These are phyloP conservation scores for Aspergillus felis DNA, from an alignment of 2,329 filamentous ascomycete genomes.

Conservation along the genomic window DNA sequence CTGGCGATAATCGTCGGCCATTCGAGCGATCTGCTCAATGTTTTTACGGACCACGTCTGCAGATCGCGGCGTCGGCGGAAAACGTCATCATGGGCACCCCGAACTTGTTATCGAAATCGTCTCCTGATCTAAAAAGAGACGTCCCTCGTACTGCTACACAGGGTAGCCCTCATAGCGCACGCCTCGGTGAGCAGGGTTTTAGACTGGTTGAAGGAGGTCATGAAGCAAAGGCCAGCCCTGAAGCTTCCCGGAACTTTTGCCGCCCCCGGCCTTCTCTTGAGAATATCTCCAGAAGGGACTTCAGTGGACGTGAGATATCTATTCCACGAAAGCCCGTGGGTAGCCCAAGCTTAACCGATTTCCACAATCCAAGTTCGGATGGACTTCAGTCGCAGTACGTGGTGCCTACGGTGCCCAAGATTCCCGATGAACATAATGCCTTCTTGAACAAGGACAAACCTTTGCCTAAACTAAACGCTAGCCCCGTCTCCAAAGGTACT, in stretches of 20 bases:
- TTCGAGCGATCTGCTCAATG: slow-evolving; percentile 5
- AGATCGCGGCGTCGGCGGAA: slow-evolving; percentile 24
- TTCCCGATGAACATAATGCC: slow-evolving; percentile 2
- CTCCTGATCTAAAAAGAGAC: neutral
- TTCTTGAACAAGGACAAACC: neutral
- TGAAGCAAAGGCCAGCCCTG: neutral
- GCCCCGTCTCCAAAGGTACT: too few relatives aligned
- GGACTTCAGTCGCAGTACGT: neutral
- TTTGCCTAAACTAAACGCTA: neutral
- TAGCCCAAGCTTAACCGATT: slow-evolving; percentile 2
- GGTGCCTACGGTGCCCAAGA: slow-evolving; percentile 9
- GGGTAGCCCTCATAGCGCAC: neutral
- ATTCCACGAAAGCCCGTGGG: slow-evolving; percentile 10
- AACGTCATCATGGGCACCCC: slow-evolving; percentile 23
- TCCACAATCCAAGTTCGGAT: slow-evolving; percentile 2
- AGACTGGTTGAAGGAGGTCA: neutral
- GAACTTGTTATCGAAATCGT: neutral
- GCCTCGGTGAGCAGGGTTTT: neutral
- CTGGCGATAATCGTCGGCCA: slow-evolving; percentile 20
- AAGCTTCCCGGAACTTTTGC: slow-evolving; percentile 6
- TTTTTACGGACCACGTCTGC: slow-evolving; percentile 21
- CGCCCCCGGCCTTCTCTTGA: slow-evolving; percentile 11
- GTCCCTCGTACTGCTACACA: neutral
- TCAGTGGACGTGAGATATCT: slow-evolving; percentile 9
- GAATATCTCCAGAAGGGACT: slow-evolving; percentile 5